Base-by-base conservation (phyloP, 805 yeast genomes). In the Candida multigemmis region DNA sequence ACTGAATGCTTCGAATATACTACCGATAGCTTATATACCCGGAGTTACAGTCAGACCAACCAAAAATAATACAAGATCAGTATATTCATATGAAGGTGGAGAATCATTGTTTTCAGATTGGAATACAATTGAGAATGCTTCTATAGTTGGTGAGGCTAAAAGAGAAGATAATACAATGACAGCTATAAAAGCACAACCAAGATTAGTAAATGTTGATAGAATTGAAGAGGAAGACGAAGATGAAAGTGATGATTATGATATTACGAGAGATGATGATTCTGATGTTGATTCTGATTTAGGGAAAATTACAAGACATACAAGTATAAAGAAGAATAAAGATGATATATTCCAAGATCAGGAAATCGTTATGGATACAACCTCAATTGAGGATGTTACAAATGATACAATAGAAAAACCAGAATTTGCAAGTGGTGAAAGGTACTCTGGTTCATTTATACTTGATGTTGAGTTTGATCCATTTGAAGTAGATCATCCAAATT, bases 11-110 rank as follows among this genome's bases (percentile, higher is more conserved):
- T 81, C 94, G 9, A 86, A 87, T 50, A 76, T 87, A 37, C 68
- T 87, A 34, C 95, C 95, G 12, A 79, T 89, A 31, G 94, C 94
- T 3, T 87, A 86, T 47, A 83, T 87, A 33, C 97, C 96, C 0
- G 96, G 96, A 19, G 96, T 86, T 23, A 82, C 86, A 4, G 72
- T 74, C 13, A 60, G 78, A 14, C 65, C 71, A 24, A 59, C 64
- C 6, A 55, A 55, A 29, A 57, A 60, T 39, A 57, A 60, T 53
- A 41, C 63, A 38, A 38, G 68, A 45, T 40, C 67, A 44, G 45
- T 69, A 41, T 42, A 68, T 53, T 49, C 63, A 42, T 42, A 67
- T 49, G 57, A 68, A 37, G n/a, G n/a, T n/a, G 36, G 56, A 21
- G 56, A 55, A 15, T 56, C 65, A 24, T 48, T 60, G 8, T 60